Evolutionary conservation across 352 stramenopile genomes (phyloP).

Genomic region (Pythium oligandrum): DNA sequence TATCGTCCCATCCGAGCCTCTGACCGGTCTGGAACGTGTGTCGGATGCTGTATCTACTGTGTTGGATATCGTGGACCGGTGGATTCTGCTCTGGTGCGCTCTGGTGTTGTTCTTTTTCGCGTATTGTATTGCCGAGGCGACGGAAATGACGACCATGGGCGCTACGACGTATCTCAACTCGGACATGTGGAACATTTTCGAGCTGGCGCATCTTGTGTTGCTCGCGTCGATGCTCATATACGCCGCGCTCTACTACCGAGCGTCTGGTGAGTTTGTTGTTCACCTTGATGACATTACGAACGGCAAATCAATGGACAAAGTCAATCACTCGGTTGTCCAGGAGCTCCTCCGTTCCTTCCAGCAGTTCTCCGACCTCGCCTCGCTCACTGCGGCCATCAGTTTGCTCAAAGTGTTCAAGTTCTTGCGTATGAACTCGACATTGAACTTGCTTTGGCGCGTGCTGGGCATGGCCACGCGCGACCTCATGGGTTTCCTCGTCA

Average conservation of each 20-base stretch:
- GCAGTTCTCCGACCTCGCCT: constrained; percentile 68
- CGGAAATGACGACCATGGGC: constrained; percentile 78
- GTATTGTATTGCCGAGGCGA: constrained; percentile 77
- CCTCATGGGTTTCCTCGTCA: constrained; percentile 85
- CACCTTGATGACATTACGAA: constrained; percentile 38
- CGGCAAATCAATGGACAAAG: constrained; percentile 28
- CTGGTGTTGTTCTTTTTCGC: constrained; percentile 72
- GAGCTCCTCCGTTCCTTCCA: constrained; percentile 65
- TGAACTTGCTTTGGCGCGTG: constrained; percentile 83
- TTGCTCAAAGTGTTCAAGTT: constrained; percentile 88
- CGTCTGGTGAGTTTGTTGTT: constrained; percentile 39
- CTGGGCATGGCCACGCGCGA: constrained; percentile 79
- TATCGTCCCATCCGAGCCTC: too few species aligned
- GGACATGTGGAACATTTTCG: constrained; percentile 88
- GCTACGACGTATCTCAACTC: constrained; percentile 64
- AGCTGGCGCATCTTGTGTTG: constrained; percentile 68
- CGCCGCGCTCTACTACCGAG: constrained; percentile 64
- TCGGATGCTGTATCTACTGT: constrained; percentile 1
- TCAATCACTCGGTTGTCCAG: constrained; percentile 61
- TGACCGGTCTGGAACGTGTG: background rate
- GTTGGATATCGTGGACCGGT: constrained; percentile 34
- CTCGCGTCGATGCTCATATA: constrained; percentile 58
- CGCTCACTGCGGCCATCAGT: constrained; percentile 68
- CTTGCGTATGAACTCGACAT: constrained; percentile 84
- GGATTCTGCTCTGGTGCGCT: constrained; percentile 59